These are phyloP conservation scores for Cucurbita pepo DNA, from an alignment of 306 rosid species.

Conservation along the genomic window DNA sequence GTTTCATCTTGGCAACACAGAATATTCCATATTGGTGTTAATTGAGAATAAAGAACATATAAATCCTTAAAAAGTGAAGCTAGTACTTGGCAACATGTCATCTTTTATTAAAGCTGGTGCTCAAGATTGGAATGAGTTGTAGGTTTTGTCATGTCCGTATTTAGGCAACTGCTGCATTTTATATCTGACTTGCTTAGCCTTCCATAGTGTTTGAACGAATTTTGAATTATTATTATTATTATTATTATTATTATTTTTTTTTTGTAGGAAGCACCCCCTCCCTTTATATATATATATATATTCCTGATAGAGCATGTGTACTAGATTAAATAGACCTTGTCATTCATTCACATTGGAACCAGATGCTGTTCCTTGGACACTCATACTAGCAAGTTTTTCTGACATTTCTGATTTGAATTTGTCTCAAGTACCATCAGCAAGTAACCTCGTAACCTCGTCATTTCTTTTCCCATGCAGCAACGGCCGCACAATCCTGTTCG, in stretches of 20 bases:
- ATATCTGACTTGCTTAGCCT: not conserved
- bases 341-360: not conserved
- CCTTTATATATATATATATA: no score
- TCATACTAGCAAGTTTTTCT: no score
- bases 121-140: not conserved
- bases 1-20: not conserved
- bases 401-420: not conserved
- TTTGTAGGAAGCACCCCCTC: no score
- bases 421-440: slow-evolving; percentile 4
- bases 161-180: not conserved
- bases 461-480: slow-evolving; percentile 47
- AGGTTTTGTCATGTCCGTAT: not conserved
- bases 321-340: no score
- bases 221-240: no score
- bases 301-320: no score
- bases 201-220: not conserved
- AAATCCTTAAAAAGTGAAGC: not conserved
- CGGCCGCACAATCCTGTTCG: slow-evolving; percentile 94
- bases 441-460: not conserved
- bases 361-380: not conserved
- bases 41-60: not conserved
- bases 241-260: no score
- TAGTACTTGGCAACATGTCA: not conserved
- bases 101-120: not conserved
- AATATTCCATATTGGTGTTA: not conserved